Conservation (phyloP, 2,329 filamentous ascomycete genomes). For the Nectriaceae sp. region DNA sequence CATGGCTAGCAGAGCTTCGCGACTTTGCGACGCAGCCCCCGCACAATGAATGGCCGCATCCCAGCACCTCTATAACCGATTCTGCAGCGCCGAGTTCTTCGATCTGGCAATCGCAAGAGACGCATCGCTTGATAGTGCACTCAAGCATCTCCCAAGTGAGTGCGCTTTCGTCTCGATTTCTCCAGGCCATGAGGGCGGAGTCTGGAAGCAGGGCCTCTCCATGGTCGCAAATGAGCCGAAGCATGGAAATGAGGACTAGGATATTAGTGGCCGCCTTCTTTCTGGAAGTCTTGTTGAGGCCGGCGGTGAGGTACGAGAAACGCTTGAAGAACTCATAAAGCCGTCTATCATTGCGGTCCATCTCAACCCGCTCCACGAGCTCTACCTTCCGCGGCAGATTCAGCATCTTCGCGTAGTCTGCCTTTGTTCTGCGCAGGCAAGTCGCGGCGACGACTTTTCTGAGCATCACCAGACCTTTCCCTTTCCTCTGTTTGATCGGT, state of each 20-base stretch:
- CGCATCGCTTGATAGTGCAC: neutral
- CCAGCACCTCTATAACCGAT: neutral
- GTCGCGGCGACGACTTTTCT: neutral
- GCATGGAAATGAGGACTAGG: conserved; percentile 3
- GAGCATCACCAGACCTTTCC: neutral
- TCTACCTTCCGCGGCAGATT: neutral
- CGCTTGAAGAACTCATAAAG: conserved; percentile 4
- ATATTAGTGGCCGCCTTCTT: neutral
- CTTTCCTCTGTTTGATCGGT: neutral
- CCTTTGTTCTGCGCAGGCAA: conserved; percentile 4
- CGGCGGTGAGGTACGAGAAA: neutral
- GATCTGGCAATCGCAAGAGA: neutral
- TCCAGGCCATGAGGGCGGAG: neutral
- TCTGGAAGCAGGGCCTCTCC: conserved; percentile 1
- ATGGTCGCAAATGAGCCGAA: conserved; percentile 10
- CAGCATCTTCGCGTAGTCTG: rapidly evolving
- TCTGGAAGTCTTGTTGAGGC: neutral
- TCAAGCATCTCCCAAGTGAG: neutral
- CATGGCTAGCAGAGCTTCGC: neutral
- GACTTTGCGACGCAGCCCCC: neutral
- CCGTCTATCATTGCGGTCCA: neutral
- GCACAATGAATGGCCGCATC: neutral
- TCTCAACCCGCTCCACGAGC: neutral
- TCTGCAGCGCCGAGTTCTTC: neutral
- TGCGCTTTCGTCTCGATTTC: neutral